Base-by-base conservation (phyloP, 2,329 filamentous ascomycete genomes). In the Calonectria hawksworthii region DNA sequence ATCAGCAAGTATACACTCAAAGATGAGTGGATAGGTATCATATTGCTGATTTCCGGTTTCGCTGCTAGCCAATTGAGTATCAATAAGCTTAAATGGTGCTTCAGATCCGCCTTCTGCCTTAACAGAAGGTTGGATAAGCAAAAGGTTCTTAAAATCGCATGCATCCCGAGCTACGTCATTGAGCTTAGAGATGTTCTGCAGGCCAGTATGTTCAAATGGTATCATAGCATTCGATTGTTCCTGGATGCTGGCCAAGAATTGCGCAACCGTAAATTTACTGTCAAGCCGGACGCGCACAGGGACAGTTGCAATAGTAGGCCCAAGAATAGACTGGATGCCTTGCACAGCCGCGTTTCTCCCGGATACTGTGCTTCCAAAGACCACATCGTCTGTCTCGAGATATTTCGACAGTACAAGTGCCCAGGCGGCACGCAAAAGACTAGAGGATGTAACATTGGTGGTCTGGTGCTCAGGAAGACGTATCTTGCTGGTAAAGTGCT, bases 321-420 rank as follows among this genome's bases (percentile, higher is more conserved):
- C 68, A 18, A 61, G 30, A 13, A 69, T 69, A 7, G n/a, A 21
- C 13, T 69, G 47, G 11, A 69, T 69, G 13, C 52, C 67, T 11
- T 21, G 9, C 7, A 69, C 18, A 18, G 67, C 34, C 3, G 67
- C 67, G 30, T 69, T 59, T 18, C 67, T 52, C 28, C 67, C 67
- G 16, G 67, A 44, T 23, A 54, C 65, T 28, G 50, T 52, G 9
- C 34, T 41, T 23, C 66, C 66, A 68, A 68, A 68, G 13, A 52
- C 30, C 11, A 68, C 66, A 28, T 68, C 66, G 1, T 84, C 54
- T 0, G 72, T 73, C 1, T 81, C 79, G 0, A 79, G 34, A n/a
- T 54, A 68, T 28, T 68, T 52, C 4, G 66, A 54, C 3, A 68
- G 13, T 3, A 68, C 50, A 30, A 44, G 32, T 21, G 66, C 66